Evolutionary conservation across 371 early-diverging fungal species (phyloP).

Genomic region (Basidiobolus meristosporus): DNA sequence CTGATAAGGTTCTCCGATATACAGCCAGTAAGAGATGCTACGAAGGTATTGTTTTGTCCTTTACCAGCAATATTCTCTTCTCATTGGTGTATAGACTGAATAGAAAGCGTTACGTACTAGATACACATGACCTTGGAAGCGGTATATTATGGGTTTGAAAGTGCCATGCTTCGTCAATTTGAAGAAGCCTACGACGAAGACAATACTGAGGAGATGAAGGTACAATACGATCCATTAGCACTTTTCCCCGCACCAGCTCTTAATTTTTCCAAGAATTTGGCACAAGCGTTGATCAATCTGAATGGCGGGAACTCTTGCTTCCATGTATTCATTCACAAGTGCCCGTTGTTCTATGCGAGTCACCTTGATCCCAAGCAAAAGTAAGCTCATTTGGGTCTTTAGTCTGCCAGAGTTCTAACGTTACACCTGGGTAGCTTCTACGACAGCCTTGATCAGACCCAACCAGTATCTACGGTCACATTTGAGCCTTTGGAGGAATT

Average conservation of each 20-base stretch:
- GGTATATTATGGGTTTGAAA: slow-evolving; percentile 61
- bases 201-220: slow-evolving; percentile 43
- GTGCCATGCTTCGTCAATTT: slow-evolving; percentile 52
- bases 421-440: background rate
- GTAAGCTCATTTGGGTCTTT: slow-evolving; percentile 14
- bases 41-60: background rate
- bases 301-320: slow-evolving; percentile 63
- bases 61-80: background rate
- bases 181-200: slow-evolving; percentile 57
- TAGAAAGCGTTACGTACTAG: slow-evolving; percentile 6
- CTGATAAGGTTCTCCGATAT: slow-evolving; percentile 31
- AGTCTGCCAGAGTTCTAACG: background rate
- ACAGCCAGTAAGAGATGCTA: slow-evolving; percentile 18
- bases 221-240: too few species aligned
- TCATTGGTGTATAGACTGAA: slow-evolving; percentile 1
- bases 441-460: background rate
- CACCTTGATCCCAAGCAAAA: slow-evolving; percentile 34
- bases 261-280: slow-evolving; percentile 47
- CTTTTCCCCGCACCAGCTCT: too few species aligned
- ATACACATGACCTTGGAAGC: slow-evolving; percentile 33
- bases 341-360: slow-evolving; percentile 71
- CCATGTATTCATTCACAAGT: slow-evolving; percentile 66
- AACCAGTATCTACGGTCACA: too few species aligned
- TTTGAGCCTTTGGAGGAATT: background rate
- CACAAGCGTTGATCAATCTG: slow-evolving; percentile 39